phyloP scores from a whole-genome alignment of 2,329 filamentous ascomycete species.

The Colletotrichum phormii region DNA sequence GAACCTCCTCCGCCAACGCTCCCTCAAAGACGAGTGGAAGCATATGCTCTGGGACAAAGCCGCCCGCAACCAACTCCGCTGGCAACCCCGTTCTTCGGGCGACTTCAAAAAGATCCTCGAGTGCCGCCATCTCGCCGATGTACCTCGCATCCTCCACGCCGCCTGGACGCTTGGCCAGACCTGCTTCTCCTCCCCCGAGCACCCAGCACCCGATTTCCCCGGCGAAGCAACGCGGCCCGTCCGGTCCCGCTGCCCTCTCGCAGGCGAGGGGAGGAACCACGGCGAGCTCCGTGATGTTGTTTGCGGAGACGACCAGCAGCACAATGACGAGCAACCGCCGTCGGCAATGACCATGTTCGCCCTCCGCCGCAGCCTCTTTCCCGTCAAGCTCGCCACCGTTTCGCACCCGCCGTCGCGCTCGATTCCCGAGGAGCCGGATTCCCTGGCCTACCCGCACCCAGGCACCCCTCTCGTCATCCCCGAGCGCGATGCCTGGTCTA shows the following conservation, averaged over 20 bases:
- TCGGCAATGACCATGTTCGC: slow-evolving; percentile 29
- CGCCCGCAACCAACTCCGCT: slow-evolving; percentile 52
- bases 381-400: slow-evolving; percentile 26
- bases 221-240: slow-evolving; percentile 36
- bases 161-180: slow-evolving; percentile 57
- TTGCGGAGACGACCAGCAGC: background rate
- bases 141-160: slow-evolving; percentile 55
- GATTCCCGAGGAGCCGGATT: slow-evolving; percentile 26
- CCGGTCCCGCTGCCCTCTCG: slow-evolving; percentile 36
- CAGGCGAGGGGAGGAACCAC: background rate
- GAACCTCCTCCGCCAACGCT: slow-evolving; percentile 56
- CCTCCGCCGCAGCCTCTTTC: slow-evolving; percentile 17
- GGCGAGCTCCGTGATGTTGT: background rate
- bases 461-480: slow-evolving; percentile 28
- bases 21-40: slow-evolving; percentile 58
- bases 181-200: slow-evolving; percentile 47
- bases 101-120: slow-evolving; percentile 59
- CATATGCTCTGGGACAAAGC: slow-evolving; percentile 59
- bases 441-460: slow-evolving; percentile 26
- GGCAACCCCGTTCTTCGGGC: slow-evolving; percentile 55
- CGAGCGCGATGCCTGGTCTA: slow-evolving; percentile 26
- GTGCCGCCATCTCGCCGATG: slow-evolving; percentile 54
- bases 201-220: slow-evolving; percentile 33
- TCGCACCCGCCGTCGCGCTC: slow-evolving; percentile 26
- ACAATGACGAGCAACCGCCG: background rate